phyloP scores from a whole-genome alignment of 352 stramenopile genomes.

The Pythium rhizo-oryzae region DNA sequence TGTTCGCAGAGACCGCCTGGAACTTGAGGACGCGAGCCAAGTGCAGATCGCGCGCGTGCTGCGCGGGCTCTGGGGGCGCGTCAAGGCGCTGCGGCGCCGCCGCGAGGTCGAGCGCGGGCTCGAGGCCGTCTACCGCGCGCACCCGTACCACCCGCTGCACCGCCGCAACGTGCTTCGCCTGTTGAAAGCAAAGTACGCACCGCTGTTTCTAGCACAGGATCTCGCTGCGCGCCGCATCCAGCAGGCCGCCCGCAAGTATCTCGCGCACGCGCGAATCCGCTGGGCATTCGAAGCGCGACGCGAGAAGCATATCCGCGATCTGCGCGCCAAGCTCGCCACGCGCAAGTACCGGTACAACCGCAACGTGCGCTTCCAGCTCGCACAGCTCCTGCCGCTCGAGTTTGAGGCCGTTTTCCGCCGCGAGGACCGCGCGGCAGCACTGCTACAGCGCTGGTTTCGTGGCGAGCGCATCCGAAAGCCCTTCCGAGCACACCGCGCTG shows the following conservation, averaged over 20 bases:
- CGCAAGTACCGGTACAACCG: conserved; percentile 75
- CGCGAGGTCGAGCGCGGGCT: conserved; percentile 27
- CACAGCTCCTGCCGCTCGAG: conserved; percentile 43
- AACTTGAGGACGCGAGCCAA: conserved; percentile 72
- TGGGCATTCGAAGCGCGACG: conserved; percentile 40
- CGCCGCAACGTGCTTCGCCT: conserved; percentile 42
- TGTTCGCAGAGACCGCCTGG: conserved; percentile 48
- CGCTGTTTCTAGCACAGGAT: conserved; percentile 67
- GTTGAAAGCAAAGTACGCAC: conserved; percentile 45
- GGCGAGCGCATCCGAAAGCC: conserved; percentile 36
- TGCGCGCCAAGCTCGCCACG: conserved; percentile 61
- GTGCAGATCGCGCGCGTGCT: conserved; percentile 65
- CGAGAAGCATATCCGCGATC: conserved; percentile 40
- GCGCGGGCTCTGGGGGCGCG: conserved; percentile 60
- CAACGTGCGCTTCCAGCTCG: conserved; percentile 50
- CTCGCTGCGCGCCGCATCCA: conserved; percentile 55
- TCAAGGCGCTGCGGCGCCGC: conserved; percentile 24
- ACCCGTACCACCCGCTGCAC: conserved; percentile 45
- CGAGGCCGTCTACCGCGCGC: conserved; percentile 35
- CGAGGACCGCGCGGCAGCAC: conserved; percentile 41
- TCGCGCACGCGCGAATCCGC: conserved; percentile 47
- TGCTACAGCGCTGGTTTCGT: conserved; percentile 55
- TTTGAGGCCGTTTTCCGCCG: conserved; percentile 46
- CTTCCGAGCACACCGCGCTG: conserved; percentile 32
- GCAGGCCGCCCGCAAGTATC: conserved; percentile 36